These are phyloP conservation scores for Entoloma clypeatum DNA, from an alignment of 1,284 basidiomycete species.

Conservation along the genomic window DNA sequence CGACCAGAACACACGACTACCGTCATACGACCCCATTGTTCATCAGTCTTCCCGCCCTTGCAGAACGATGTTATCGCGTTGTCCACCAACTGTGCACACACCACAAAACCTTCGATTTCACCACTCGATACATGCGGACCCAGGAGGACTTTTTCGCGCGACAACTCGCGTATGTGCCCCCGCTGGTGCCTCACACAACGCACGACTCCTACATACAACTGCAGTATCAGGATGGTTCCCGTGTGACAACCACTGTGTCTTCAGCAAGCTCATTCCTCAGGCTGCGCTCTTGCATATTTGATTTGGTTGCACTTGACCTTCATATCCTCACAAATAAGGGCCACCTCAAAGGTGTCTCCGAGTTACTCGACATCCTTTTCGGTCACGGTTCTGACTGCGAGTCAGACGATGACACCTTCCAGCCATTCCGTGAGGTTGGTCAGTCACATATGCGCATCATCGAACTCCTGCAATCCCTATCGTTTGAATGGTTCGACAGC, in stretches of 20 bases:
- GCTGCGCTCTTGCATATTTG: slow-evolving; percentile 81
- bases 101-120: slow-evolving; percentile 76
- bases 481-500: slow-evolving; percentile 86
- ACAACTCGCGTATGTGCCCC: slow-evolving; percentile 75
- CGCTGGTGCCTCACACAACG: slow-evolving; percentile 47
- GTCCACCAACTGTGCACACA: slow-evolving; percentile 87
- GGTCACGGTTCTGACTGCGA: slow-evolving; percentile 55
- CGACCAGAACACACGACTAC: slow-evolving; percentile 33
- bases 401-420: slow-evolving; percentile 43
- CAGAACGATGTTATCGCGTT: slow-evolving; percentile 83
- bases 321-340: slow-evolving; percentile 82
- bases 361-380: slow-evolving; percentile 74
- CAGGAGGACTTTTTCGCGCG: slow-evolving; percentile 87
- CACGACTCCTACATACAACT: slow-evolving; percentile 63
- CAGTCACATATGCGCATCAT: slow-evolving; percentile 84
- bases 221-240: slow-evolving; percentile 67
- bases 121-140: slow-evolving; percentile 85
- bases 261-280: slow-evolving; percentile 78
- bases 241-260: slow-evolving; percentile 72
- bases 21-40: slow-evolving; percentile 53
- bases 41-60: slow-evolving; percentile 69
- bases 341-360: slow-evolving; percentile 65
- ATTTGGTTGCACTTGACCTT: slow-evolving; percentile 86
- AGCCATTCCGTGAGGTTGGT: slow-evolving; percentile 66
- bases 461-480: slow-evolving; percentile 81